Evolutionary conservation across 495 filamentous ascomycete species (phyloP), one percentile per base, ranked within the genome.

Genomic region (Mycothermus thermophilus): DNA sequence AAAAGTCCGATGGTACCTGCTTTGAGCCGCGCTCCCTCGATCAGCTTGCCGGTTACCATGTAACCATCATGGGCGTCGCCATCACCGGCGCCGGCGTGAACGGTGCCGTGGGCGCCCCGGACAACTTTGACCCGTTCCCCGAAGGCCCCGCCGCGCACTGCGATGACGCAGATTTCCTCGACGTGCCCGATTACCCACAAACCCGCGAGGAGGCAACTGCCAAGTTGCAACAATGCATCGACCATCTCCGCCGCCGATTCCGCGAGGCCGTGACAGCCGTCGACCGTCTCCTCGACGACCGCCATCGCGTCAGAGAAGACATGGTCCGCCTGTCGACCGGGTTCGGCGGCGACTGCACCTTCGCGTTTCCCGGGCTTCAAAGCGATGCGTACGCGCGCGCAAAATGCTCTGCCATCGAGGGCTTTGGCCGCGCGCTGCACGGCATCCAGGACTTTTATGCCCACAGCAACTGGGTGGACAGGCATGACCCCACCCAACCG

Each of bases 391-490:
- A 33, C 4, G 46, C 40, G 11, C 46, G 49, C 1, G 40, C 49
- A 18, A 52, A 52, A 32, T 52, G 49, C 31, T 35, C 23, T 15
- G 27, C 41, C 8, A 26, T 52, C 31, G 49, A 52, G 32, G 49
- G 46, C 0, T 15, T 52, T 4, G 49, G 49, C 2, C 40, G 49
- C 0, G 46, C 43, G 0, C 10, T 52, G 13, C 49, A 52, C 19
- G 49, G 49, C 14, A 23, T 52, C 11, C 49, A 52, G 26, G 49
- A 52, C 19, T 52, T 52, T 23, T 52, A 52, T 18, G 34, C 49
- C 9, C 49, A 52, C 38, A 52, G 46, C 38, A 52, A 52, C 36
- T 52, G 49, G 49, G 49, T 21, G 21, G 49, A 52, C 38, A 10
- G 19, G 3, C 13, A 28, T 8, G 47, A 52, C 3, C 34, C 34